phyloP scores from a whole-genome alignment of 108 stramenopile genomes.

The Conticribra guillardii region DNA sequence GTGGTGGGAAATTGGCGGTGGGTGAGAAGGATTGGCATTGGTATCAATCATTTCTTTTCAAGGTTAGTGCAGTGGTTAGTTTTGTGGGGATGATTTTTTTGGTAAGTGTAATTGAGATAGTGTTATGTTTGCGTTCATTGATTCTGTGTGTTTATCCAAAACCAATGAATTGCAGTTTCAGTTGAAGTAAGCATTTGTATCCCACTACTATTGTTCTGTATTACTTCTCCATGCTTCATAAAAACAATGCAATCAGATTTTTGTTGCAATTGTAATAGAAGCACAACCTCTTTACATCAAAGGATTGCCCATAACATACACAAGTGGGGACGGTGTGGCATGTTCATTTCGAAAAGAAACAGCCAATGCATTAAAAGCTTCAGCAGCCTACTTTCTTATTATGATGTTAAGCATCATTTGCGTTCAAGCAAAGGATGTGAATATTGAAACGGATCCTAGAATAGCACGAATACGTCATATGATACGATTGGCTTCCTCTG shows the following conservation, averaged over 20 bases:
- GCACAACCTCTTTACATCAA: conserved; percentile 49
- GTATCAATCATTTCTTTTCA: conserved; percentile 36
- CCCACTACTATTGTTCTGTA: not conserved
- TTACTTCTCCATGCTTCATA: not conserved
- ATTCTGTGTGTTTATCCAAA: too few relatives aligned
- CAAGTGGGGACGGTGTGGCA: conserved; percentile 6
- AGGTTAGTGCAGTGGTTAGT: conserved; percentile 28
- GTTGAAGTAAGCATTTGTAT: not conserved
- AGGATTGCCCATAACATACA: conserved; percentile 29
- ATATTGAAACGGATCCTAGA: conserved; percentile 28
- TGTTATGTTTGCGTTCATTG: too few relatives aligned
- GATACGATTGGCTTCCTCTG: conserved; percentile 18
- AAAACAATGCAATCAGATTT: conserved; percentile 8
- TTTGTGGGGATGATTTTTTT: conserved; percentile 49
- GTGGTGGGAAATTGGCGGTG: conserved; percentile 1
- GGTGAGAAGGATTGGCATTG: conserved; percentile 2
- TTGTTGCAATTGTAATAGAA: conserved; percentile 37
- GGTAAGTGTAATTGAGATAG: too few relatives aligned
- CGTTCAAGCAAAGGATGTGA: conserved; percentile 36
- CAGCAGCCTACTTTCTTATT: conserved; percentile 48
- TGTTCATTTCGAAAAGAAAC: conserved; percentile 45
- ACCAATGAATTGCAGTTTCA: too few relatives aligned
- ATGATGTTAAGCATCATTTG: conserved; percentile 46
- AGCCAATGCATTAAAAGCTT: conserved; percentile 50
- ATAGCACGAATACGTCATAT: conserved; percentile 37